Evolutionary conservation across 805 yeast genomes (phyloP), one percentile per base, ranked within the genome.

Genomic region (Candida orba): DNA sequence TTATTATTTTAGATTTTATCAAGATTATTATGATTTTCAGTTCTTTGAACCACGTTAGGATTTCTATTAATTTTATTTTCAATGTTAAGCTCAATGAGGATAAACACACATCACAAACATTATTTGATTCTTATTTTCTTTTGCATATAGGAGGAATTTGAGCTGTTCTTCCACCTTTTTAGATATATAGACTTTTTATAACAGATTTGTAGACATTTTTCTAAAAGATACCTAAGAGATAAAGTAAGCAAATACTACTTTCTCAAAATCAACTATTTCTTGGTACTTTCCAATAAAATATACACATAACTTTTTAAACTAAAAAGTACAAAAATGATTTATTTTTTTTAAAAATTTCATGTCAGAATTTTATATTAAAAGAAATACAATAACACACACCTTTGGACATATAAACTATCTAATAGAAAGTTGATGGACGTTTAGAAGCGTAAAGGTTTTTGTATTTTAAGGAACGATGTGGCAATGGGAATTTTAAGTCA

Each of bases 401-500:
- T 41, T 39, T 40, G 40, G 39, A 34, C 36, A 42, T 5, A 34
- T 15, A 32, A 31, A 36, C 41, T 25, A 40, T 40, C 75, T 90
- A 91, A 86, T 91, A 91, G 87, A 81, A 90, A 70, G 99, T 93
- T 65, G 95, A 71, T 72, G 98, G 98, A 75, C 95, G 84, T 77
- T 82, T 82, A 76, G 87, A 76, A 72, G 91, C 78, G 80, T 76
- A 93, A 71, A 88, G 73, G 73, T 82, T 78, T 78, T 80, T 76
- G 68, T 95, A 73, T 79, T 89, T 90, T 75, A 78, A 84, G 71
- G 90, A 80, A 79, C 98, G 91, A 96, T 93, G 99, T 66, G 99
- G 98, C 71, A 93, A 84, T 79, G 99, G 99, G 97, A 93, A 93
- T 77, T 88, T 87, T 77, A 93, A 84, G 76, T 81, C 95, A 78